Conservation (phyloP, 441 rosid genomes). For the Syzygium malaccense region DNA sequence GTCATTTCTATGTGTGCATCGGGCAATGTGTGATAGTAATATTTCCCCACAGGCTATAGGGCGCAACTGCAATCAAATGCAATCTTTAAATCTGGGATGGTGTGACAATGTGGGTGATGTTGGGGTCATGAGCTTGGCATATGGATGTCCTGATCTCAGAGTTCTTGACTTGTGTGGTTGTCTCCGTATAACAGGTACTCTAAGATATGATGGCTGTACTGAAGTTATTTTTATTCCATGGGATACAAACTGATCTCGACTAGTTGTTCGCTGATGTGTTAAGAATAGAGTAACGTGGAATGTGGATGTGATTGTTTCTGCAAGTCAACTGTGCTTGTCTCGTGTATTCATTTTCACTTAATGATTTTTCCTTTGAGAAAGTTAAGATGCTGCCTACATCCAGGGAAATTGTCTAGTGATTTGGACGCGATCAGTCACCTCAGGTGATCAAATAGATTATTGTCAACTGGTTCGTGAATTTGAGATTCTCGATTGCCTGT, state of each 20-base stretch:
- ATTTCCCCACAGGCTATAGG: constrained; percentile 64
- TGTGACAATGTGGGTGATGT: constrained; percentile 79
- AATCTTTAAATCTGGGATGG: constrained; percentile 87
- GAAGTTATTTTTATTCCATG: neutral
- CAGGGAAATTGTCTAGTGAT: neutral
- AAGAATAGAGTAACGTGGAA: neutral
- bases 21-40: neutral
- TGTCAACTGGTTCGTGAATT: neutral
- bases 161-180: constrained; percentile 82
- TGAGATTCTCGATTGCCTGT: neutral
- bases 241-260: neutral
- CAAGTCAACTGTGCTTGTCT: neutral
- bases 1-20: neutral
- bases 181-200: constrained; percentile 68
- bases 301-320: neutral
- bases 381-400: neutral
- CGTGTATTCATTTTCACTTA: neutral
- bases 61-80: constrained; percentile 60
- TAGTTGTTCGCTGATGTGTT: neutral
- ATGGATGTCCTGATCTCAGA: constrained; percentile 86
- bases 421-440: neutral
- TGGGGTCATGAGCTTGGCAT: constrained; percentile 82
- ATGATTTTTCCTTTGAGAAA: neutral
- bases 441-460: neutral
- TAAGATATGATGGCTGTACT: neutral